Conservation (phyloP, 129 eudicot species). For the Deinandra increscens region DNA sequence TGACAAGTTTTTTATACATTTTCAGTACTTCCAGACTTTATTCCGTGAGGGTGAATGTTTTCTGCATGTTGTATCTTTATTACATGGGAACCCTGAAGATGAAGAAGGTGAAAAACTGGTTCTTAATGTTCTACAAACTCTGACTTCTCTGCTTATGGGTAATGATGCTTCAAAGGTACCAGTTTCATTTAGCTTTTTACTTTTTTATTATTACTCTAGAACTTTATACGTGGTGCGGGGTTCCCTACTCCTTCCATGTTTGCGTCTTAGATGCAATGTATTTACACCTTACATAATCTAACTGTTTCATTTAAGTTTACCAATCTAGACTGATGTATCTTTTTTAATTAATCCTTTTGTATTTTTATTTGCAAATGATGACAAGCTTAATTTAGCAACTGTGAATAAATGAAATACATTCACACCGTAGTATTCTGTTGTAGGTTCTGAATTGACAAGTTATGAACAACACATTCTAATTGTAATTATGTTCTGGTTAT, state of each 20-base stretch:
- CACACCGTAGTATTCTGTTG: constrained; percentile 5
- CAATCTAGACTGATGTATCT: constrained; percentile 14
- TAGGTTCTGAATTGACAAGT: constrained; percentile 18
- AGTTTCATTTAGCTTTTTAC: constrained; percentile 10
- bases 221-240: background rate
- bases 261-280: background rate
- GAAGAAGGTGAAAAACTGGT: constrained; percentile 78
- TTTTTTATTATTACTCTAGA: background rate
- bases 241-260: background rate
- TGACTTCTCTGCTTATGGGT: constrained; percentile 72
- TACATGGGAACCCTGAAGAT: constrained; percentile 74
- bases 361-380: constrained; percentile 12
- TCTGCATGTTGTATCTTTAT: constrained; percentile 84
- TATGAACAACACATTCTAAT: background rate
- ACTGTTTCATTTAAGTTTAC: background rate
- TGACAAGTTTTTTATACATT: constrained; percentile 25
- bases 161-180: constrained; percentile 86
- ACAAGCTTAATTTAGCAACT: background rate
- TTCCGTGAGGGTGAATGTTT: constrained; percentile 94
- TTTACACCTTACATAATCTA: too few species aligned
- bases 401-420: background rate
- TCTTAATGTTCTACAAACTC: constrained; percentile 76
- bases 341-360: constrained; percentile 1
- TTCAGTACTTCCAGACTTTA: constrained; percentile 81
- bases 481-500: background rate